Conservation (phyloP, 257 asterid genomes). For the Solanum chiquidenum region DNA sequence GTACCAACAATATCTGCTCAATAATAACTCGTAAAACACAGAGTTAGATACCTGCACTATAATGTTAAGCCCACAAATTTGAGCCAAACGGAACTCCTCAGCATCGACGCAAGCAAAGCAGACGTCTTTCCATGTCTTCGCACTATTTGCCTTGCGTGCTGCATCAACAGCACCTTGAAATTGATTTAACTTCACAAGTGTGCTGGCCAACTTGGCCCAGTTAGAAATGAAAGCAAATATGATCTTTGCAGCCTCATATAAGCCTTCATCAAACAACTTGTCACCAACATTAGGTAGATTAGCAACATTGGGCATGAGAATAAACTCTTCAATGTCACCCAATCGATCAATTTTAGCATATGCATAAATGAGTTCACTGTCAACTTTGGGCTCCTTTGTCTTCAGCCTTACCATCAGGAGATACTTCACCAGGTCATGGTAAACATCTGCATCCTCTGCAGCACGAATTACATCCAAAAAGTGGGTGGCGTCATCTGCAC, state of each 20-base stretch:
- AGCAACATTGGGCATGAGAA: constrained; percentile 99
- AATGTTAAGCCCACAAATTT: constrained; percentile 96
- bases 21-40: not conserved
- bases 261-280: constrained; percentile 88
- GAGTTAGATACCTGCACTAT: constrained; percentile 73
- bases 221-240: constrained; percentile 88
- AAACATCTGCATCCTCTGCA: constrained; percentile 77
- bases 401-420: constrained; percentile 97
- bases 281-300: constrained; percentile 97
- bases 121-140: constrained; percentile 98
- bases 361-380: constrained; percentile 94
- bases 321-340: constrained; percentile 92
- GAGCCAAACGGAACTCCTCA: constrained; percentile 99
- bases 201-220: constrained; percentile 93
- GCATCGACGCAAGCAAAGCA: constrained; percentile 99
- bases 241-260: constrained; percentile 95
- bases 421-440: constrained; percentile 92
- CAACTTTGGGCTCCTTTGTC: constrained; percentile 94
- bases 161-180: constrained; percentile 99
- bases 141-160: constrained; percentile 96
- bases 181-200: constrained; percentile 84
- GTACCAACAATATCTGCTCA: not conserved
- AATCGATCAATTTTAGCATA: constrained; percentile 94
- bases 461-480: constrained; percentile 88
- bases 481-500: constrained; percentile 89